Percentiles rank a stretch among this genome's conserved stretches.
Conservation (phyloP, 192 early-diverging fungal genomes). For the Irineochytrium annulatum region DNA sequence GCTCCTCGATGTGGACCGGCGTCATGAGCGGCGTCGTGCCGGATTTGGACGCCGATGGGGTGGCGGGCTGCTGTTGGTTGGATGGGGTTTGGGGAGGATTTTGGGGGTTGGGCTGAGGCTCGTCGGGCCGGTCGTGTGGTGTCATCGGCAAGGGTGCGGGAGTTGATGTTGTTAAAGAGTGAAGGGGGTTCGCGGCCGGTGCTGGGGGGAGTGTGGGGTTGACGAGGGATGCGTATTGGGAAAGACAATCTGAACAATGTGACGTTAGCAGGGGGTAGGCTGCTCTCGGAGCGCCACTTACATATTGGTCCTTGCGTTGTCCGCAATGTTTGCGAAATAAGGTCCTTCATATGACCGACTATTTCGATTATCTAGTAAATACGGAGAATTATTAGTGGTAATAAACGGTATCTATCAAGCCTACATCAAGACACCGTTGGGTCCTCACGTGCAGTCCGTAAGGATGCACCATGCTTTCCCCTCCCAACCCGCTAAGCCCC, state of each 20-base stretch:
- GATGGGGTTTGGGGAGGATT: too few relatives aligned
- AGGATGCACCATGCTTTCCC: background rate
- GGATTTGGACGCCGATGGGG: background rate
- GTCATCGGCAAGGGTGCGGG: too few relatives aligned
- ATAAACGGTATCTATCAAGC: background rate
- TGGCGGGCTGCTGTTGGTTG: too few relatives aligned
- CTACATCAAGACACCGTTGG: constrained; percentile 6
- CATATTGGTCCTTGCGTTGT: background rate
- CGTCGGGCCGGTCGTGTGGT: too few relatives aligned
- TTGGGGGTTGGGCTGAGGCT: too few relatives aligned
- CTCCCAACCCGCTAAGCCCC: background rate
- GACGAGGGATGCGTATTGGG: background rate
- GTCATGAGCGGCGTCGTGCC: background rate
- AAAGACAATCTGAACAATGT: background rate
- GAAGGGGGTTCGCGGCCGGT: background rate
- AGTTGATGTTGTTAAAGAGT: too few relatives aligned
- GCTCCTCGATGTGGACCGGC: background rate
- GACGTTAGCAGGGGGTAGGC: background rate
- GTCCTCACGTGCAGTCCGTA: background rate
- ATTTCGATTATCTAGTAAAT: background rate
- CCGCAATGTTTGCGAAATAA: background rate
- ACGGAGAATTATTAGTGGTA: background rate
- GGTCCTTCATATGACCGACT: background rate
- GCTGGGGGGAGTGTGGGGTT: background rate
- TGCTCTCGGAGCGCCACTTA: background rate